Conservation (phyloP, 179 eudicot species). For the Beta macrorhiza region DNA sequence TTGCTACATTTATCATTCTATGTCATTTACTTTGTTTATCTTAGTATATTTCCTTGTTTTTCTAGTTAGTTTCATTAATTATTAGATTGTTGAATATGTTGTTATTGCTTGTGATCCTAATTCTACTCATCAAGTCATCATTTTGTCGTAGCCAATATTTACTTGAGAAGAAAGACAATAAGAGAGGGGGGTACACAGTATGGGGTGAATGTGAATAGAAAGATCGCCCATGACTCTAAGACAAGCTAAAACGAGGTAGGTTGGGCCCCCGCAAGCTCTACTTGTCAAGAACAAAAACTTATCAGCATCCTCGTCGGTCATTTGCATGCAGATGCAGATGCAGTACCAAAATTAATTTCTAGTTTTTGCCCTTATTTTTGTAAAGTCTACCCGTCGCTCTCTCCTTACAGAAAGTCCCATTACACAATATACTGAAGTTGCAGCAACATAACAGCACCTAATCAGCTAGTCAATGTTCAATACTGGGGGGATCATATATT, state of each 20-base stretch:
- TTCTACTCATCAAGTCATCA: too few species aligned
- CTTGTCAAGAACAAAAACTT: conserved; percentile 17
- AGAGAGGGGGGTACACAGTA: neutral
- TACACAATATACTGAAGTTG: neutral
- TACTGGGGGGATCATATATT: too few species aligned
- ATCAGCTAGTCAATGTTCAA: neutral
- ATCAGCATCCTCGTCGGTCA: neutral
- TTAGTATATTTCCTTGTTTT: too few species aligned
- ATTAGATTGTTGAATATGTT: too few species aligned
- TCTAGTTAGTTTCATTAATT: too few species aligned
- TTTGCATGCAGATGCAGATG: conserved; percentile 2
- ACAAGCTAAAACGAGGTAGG: neutral
- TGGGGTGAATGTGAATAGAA: conserved; percentile 1
- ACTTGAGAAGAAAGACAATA: neutral
- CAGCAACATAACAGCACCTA: neutral
- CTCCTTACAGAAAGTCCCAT: neutral
- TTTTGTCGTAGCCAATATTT: too few species aligned
- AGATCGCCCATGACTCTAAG: neutral
- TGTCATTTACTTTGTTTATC: too few species aligned
- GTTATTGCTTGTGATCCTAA: too few species aligned
- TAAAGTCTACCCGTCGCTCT: neutral
- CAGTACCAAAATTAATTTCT: neutral
- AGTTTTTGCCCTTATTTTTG: neutral
- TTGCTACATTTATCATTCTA: too few species aligned
- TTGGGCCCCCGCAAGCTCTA: neutral